These are phyloP conservation scores for Spinacia oleracea DNA, from an alignment of 179 eudicot species.

Conservation along the genomic window DNA sequence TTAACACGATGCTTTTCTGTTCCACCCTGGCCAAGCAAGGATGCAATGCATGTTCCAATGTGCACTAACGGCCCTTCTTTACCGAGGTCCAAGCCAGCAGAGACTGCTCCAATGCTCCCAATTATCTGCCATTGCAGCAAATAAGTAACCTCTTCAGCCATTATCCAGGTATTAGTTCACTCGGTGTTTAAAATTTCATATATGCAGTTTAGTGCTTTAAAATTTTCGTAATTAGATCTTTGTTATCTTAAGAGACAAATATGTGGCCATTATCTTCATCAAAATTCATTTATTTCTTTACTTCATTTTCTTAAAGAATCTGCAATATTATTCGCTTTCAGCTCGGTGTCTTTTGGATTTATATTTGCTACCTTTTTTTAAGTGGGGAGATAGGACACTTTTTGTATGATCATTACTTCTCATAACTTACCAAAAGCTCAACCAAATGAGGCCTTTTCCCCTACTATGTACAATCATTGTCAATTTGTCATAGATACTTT, in stretches of 20 bases:
- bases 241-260: neutral
- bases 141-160: constrained; percentile 13
- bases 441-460: neutral
- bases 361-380: neutral
- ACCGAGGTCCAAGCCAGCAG: constrained; percentile 89
- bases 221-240: neutral
- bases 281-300: neutral
- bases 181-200: neutral
- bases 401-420: neutral
- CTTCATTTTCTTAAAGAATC: neutral
- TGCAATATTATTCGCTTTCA: constrained; percentile 7
- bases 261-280: neutral
- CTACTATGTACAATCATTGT: neutral
- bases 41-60: constrained; percentile 90
- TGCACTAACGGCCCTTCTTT: constrained; percentile 98
- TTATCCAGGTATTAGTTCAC: constrained; percentile 26
- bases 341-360: neutral
- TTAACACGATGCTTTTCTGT: constrained; percentile 70
- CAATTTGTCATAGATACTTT: neutral
- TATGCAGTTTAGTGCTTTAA: neutral
- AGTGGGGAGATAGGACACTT: neutral
- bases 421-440: neutral
- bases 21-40: constrained; percentile 87
- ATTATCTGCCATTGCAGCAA: constrained; percentile 49
- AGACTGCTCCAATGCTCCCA: constrained; percentile 93